A percentile compares a stretch with the other conserved stretches of the same genome.
These are phyloP conservation scores for Graphilbum fragrans DNA, from an alignment of 2,329 filamentous ascomycete species.

Conservation along the genomic window DNA sequence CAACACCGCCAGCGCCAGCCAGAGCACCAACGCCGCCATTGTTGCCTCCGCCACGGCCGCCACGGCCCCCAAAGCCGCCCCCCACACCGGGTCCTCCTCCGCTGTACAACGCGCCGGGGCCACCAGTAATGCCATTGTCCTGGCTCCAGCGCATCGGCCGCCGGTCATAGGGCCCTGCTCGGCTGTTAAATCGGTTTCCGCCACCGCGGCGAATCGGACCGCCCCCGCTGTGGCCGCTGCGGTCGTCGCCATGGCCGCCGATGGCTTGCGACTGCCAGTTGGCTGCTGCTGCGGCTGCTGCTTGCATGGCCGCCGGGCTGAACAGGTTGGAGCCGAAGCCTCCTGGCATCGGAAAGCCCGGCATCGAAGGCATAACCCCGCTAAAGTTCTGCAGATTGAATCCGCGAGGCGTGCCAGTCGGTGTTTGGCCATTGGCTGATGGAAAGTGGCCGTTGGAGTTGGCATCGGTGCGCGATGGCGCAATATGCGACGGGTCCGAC, in stretches of 20 bases:
- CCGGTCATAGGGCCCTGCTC: slow-evolving; percentile 64
- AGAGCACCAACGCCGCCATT: slow-evolving; percentile 20
- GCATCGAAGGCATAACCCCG: slow-evolving; percentile 44
- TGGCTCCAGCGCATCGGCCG: slow-evolving; percentile 39
- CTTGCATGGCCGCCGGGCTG: slow-evolving; percentile 29
- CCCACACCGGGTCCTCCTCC: slow-evolving; percentile 19
- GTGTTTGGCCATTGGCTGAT: slow-evolving; percentile 60
- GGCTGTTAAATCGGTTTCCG: slow-evolving; percentile 42
- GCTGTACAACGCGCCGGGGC: slow-evolving; percentile 14
- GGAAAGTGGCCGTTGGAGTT: slow-evolving; percentile 96
- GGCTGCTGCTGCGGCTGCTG: slow-evolving; percentile 25
- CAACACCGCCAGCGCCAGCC: slow-evolving; percentile 36
- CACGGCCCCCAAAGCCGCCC: slow-evolving; percentile 36
- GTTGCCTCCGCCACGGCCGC: slow-evolving; percentile 21
- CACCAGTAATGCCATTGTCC: slow-evolving; percentile 25
- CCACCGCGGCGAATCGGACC: slow-evolving; percentile 57
- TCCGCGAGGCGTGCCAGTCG: slow-evolving; percentile 76
- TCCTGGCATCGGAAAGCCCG: slow-evolving; percentile 37
- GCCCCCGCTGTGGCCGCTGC: slow-evolving; percentile 31
- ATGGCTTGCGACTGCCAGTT: slow-evolving; percentile 39
- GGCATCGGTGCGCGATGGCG: slow-evolving; percentile 81
- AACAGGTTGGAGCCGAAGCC: slow-evolving; percentile 31
- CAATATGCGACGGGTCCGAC: slow-evolving; percentile 86
- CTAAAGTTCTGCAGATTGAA: slow-evolving; percentile 75
- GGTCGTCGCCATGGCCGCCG: slow-evolving; percentile 30